A percentile compares a stretch with the other conserved stretches of the same genome.
Evolutionary conservation across 1,284 basidiomycete species (phyloP).

Genomic region (Vanrija sp.): DNA sequence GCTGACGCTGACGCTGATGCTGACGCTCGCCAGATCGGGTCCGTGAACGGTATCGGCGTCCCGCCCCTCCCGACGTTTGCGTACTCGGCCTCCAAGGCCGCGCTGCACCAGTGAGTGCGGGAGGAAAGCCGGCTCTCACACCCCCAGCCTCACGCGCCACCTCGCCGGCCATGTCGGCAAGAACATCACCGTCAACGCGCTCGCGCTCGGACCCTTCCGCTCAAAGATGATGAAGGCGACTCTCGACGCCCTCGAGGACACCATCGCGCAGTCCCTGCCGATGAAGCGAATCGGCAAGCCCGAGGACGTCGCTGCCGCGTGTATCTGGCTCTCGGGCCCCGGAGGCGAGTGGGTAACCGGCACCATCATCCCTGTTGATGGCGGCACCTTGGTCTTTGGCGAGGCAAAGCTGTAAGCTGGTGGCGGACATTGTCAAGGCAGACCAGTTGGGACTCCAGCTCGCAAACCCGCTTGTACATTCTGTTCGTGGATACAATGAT

Average conservation of each 20-base stretch:
- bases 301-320: conserved; percentile 62
- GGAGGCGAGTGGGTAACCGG: conserved; percentile 64
- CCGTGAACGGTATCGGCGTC: conserved; percentile 58
- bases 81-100: conserved; percentile 63
- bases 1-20: neutral
- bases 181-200: conserved; percentile 64
- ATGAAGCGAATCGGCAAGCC: conserved; percentile 59
- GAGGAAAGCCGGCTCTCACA: no score
- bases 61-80: conserved; percentile 64
- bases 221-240: conserved; percentile 59
- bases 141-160: conserved; percentile 58
- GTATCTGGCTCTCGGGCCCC: conserved; percentile 59
- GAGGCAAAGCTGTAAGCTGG: conserved; percentile 21
- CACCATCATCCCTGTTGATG: conserved; percentile 60
- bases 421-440: no score
- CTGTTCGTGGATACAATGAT: neutral
- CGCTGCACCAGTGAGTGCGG: conserved; percentile 43
- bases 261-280: conserved; percentile 55
- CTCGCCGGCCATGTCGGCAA: conserved; percentile 62
- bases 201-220: conserved; percentile 59
- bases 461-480: no score
- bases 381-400: conserved; percentile 52
- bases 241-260: conserved; percentile 54
- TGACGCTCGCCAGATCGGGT: conserved; percentile 57
- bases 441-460: no score